phyloP scores from a whole-genome alignment of 2,329 filamentous ascomycete genomes.

The Balansia obtecta region DNA sequence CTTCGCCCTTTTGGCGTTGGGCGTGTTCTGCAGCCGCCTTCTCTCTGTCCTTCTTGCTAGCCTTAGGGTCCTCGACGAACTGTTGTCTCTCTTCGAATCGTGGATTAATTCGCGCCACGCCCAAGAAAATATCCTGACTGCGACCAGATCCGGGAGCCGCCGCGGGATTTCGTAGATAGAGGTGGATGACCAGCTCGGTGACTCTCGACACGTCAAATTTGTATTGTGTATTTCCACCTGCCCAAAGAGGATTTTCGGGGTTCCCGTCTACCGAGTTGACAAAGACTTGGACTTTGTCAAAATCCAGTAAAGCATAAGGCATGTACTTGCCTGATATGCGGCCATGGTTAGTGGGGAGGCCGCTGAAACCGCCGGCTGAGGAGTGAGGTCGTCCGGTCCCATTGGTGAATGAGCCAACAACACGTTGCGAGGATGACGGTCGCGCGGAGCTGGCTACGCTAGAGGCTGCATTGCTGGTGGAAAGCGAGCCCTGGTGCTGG shows the following conservation, averaged over 20 bases:
- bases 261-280: conserved; percentile 93
- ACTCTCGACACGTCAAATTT: conserved; percentile 97
- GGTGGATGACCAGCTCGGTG: conserved; percentile 78
- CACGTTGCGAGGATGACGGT: conserved; percentile 43
- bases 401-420: conserved; percentile 51
- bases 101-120: conserved; percentile 82
- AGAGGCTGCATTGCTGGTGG: conserved; percentile 44
- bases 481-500: conserved; percentile 62
- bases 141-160: conserved; percentile 76
- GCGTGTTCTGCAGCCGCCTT: conserved; percentile 59
- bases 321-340: conserved; percentile 93
- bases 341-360: conserved; percentile 85
- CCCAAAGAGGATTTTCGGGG: conserved; percentile 91
- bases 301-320: conserved; percentile 92
- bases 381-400: conserved; percentile 63
- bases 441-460: conserved; percentile 38
- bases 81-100: conserved; percentile 69
- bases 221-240: conserved; percentile 96
- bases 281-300: conserved; percentile 97
- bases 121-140: conserved; percentile 93
- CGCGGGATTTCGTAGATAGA: conserved; percentile 88
- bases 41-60: conserved; percentile 75
- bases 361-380: conserved; percentile 71
- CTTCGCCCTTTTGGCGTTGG: conserved; percentile 30
- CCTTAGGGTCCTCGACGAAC: conserved; percentile 66